phyloP scores from a whole-genome alignment of 2,329 filamentous ascomycete genomes.

The Phialophora chinensis region DNA sequence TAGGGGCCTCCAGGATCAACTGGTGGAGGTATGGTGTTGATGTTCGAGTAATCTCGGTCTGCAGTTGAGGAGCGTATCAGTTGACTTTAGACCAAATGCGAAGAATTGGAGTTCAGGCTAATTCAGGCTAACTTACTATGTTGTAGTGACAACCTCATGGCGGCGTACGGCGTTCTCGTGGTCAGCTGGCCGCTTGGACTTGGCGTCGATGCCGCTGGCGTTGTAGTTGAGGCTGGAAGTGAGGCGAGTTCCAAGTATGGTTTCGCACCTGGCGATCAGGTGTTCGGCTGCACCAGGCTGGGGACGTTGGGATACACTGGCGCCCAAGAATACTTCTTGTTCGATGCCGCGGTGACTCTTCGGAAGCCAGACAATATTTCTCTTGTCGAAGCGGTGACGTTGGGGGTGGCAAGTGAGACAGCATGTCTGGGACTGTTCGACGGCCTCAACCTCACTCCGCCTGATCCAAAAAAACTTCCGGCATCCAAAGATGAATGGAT shows the following conservation, averaged over 20 bases:
- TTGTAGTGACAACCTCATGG: constrained; percentile 42
- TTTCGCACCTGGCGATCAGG: constrained; percentile 44
- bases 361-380: constrained; percentile 43
- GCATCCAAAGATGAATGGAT: constrained; percentile 42
- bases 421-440: constrained; percentile 40
- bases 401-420: constrained; percentile 41
- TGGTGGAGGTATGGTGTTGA: background rate
- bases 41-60: background rate
- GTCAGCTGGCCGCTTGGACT: constrained; percentile 43
- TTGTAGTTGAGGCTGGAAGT: constrained; percentile 43
- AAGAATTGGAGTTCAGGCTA: background rate
- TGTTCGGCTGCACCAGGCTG: constrained; percentile 44
- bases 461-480: constrained; percentile 35
- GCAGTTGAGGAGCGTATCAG: background rate
- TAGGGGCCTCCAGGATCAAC: background rate
- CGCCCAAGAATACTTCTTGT: constrained; percentile 45
- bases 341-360: constrained; percentile 43
- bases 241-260: constrained; percentile 39
- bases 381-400: constrained; percentile 42
- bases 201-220: constrained; percentile 43
- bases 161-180: constrained; percentile 41
- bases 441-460: constrained; percentile 38
- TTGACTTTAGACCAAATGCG: background rate
- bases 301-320: constrained; percentile 39
- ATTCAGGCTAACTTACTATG: constrained; percentile 14